A percentile compares a stretch with the other conserved stretches of the same genome.
Conservation (phyloP, 345 rosid species). For the Boechera divaricarpa region DNA sequence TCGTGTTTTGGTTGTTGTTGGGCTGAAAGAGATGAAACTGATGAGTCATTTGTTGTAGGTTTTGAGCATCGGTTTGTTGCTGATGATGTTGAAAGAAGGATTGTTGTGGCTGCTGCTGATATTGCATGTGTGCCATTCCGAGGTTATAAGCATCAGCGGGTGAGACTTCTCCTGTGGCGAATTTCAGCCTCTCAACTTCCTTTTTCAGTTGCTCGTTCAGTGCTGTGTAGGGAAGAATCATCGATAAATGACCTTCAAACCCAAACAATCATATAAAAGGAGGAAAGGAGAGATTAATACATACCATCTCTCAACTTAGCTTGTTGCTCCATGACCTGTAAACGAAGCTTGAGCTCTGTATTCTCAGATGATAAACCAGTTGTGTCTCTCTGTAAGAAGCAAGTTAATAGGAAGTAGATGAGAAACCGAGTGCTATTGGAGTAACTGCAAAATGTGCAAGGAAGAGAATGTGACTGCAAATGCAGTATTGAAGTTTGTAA, state of each 20-base stretch:
- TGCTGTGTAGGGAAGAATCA: constrained; percentile 51
- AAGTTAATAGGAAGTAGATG: constrained; percentile 29
- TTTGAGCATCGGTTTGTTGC: constrained; percentile 48
- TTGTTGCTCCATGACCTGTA: constrained; percentile 93
- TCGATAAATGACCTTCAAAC: constrained; percentile 1
- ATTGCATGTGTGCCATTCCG: constrained; percentile 67
- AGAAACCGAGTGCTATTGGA: constrained; percentile 16
- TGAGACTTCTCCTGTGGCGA: constrained; percentile 77
- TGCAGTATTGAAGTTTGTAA: constrained; percentile 2
- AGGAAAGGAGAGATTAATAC: constrained; percentile 8
- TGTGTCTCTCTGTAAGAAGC: constrained; percentile 75
- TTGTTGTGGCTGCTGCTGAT: constrained; percentile 53
- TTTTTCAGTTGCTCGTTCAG: constrained; percentile 83
- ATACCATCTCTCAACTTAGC: constrained; percentile 88
- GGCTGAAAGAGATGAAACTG: constrained; percentile 63
- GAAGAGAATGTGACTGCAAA: constrained; percentile 19
- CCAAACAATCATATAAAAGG: constrained; percentile 1
- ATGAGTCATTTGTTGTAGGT: constrained; percentile 60
- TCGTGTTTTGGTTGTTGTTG: constrained; percentile 40
- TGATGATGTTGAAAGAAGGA: constrained; percentile 60
- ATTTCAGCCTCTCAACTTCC: constrained; percentile 87
- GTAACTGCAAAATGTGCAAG: not conserved
- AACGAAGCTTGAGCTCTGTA: constrained; percentile 88
- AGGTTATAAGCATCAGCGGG: constrained; percentile 65
- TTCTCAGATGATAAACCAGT: constrained; percentile 79